These are phyloP conservation scores for Tilletia indica DNA, from an alignment of 1,284 basidiomycete genomes.

Conservation along the genomic window DNA sequence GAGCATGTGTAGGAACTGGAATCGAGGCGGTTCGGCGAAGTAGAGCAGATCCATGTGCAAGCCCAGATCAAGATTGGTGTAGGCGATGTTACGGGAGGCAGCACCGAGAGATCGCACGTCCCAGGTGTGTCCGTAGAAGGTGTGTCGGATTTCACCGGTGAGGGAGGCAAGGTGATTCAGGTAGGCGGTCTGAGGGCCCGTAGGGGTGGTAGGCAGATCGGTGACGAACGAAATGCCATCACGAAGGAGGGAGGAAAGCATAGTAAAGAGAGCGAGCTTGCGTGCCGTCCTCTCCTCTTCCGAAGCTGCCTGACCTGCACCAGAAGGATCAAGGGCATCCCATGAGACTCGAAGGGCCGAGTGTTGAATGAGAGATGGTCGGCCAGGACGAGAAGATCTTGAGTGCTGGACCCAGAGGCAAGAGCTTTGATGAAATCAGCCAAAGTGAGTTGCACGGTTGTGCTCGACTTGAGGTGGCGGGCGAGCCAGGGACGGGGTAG, in stretches of 20 bases:
- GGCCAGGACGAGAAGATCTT: constrained; percentile 19
- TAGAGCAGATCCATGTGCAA: constrained; percentile 76
- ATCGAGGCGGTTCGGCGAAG: constrained; percentile 69
- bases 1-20: constrained; percentile 86
- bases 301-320: not conserved
- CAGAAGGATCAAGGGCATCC: constrained; percentile 12
- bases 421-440: constrained; percentile 65
- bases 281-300: constrained; percentile 19
- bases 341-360: not conserved
- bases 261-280: constrained; percentile 47
- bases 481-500: constrained; percentile 43
- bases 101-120: constrained; percentile 72
- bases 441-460: constrained; percentile 58
- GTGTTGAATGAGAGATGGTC: constrained; percentile 10
- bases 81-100: constrained; percentile 82
- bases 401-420: constrained; percentile 26
- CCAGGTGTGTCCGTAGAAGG: constrained; percentile 87
- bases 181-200: constrained; percentile 26
- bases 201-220: constrained; percentile 64
- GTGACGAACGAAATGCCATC: constrained; percentile 63
- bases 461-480: constrained; percentile 39
- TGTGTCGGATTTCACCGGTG: constrained; percentile 72
- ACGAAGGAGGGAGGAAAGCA: constrained; percentile 55
- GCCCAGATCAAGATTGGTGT: constrained; percentile 84
- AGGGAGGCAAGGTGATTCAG: constrained; percentile 54